Base-by-base conservation (phyloP, 192 early-diverging fungal genomes). In the Funneliformis geosporum region DNA sequence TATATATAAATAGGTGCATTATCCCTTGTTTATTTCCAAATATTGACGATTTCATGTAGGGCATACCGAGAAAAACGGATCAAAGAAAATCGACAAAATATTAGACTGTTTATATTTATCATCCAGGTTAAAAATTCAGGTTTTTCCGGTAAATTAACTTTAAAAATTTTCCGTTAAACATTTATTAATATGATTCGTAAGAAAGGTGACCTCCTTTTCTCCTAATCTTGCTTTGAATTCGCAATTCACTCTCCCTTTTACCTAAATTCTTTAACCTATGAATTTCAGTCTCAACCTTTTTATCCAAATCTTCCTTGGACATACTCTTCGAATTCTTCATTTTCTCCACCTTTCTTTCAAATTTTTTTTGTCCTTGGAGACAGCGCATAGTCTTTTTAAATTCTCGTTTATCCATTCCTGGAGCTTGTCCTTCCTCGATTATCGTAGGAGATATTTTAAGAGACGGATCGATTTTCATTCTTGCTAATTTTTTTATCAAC, bases 401-500 rank as follows among this genome's bases (percentile, higher is more conserved):
- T n/a, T 59, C 66, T 2, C 27, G 33, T 50, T 59, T 46, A 1
- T 33, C 44, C 5, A 18, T 44, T 60, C 10, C 2, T 11, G 27
- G 8, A 5, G 38, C 14, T 68, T 70, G 66, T 7, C 77, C 67
- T 12, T 71, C n/a, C 23, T 60, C 77, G 18, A 68, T 65, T 16
- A 60, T 21, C 25, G 60, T 27, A 21, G 66, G 21, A 2, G 40
- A 81, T 77, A 73, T 80, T 76, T 65, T 84, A 59, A 72, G 79
- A 62, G 66, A 81, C 76, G 28, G 81, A 55, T 83, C 83, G 73
- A 71, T 72, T 18, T 86, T 83, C 50, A 75, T 81, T 69, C 84
- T 75, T 8, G 88, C 90, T 7, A 91, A 43, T 40, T 82, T 75
- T 81, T 84, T 86, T 60, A 86, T 81, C 18, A 88, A 76, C 40